These are phyloP conservation scores for Solanum raphanifolium DNA, from an alignment of 257 asterid genomes.

Conservation along the genomic window DNA sequence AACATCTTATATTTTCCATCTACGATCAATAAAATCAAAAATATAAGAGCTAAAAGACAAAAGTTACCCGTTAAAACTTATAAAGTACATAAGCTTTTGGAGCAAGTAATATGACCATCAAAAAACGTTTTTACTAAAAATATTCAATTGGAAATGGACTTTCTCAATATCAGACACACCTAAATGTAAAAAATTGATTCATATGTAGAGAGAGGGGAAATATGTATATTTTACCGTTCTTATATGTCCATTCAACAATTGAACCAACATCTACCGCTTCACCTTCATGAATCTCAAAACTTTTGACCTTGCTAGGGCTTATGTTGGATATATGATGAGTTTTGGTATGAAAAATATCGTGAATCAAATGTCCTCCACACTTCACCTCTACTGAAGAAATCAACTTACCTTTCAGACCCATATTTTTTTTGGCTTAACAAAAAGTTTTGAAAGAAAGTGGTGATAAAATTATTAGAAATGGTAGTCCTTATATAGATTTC, in stretches of 20 bases:
- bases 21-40: neutral
- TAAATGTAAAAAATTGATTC: neutral
- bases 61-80: no score
- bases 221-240: neutral
- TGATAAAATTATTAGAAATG: neutral
- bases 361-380: neutral
- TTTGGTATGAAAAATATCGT: neutral
- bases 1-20: neutral
- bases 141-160: no score
- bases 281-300: neutral
- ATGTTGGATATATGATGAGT: neutral
- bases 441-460: neutral
- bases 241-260: neutral
- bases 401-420: neutral
- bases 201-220: no score
- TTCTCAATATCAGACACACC: no score
- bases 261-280: neutral
- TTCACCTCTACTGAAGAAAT: neutral
- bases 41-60: neutral
- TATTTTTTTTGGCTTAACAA: neutral
- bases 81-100: no score
- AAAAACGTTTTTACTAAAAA: no score
- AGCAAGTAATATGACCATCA: no score
- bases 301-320: neutral
- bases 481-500: neutral